phyloP scores from a whole-genome alignment of 768 basidiomycete genomes.

The Panaeolus papilionaceus region DNA sequence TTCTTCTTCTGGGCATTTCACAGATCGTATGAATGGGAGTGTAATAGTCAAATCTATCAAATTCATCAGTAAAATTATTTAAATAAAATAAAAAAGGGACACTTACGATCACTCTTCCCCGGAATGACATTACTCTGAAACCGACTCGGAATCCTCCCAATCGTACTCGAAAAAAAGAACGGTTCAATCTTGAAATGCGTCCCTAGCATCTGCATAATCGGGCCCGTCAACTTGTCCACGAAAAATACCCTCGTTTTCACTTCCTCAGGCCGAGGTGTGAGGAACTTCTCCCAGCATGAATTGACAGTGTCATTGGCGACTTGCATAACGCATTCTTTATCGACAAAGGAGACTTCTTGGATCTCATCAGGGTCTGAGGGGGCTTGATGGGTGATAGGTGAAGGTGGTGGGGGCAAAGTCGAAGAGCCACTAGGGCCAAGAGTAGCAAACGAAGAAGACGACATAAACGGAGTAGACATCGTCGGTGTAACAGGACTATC shows the following conservation, averaged over 20 bases:
- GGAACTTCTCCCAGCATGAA: not conserved
- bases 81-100: not conserved
- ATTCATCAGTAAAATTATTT: not conserved
- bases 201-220: slow-evolving; percentile 61
- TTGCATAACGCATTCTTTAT: slow-evolving; percentile 34
- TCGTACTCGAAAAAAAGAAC: slow-evolving; percentile 67
- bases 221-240: slow-evolving; percentile 50
- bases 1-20: slow-evolving; percentile 33
- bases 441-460: not conserved
- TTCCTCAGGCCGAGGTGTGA: slow-evolving; percentile 29
- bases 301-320: slow-evolving; percentile 17
- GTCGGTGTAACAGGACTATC: not conserved
- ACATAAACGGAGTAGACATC: not conserved
- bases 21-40: slow-evolving; percentile 55
- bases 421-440: too few relatives aligned
- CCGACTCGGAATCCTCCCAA: slow-evolving; percentile 65
- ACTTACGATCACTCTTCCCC: slow-evolving; percentile 47
- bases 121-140: slow-evolving; percentile 52
- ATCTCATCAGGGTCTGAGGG: not conserved
- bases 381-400: not conserved
- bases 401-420: too few relatives aligned
- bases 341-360: slow-evolving; percentile 15
- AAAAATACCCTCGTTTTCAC: slow-evolving; percentile 53
- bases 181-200: slow-evolving; percentile 62
- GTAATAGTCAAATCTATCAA: slow-evolving; percentile 61